Base-by-base conservation (phyloP, 108 stramenopile species). In the Cyclotella kingstonii region DNA sequence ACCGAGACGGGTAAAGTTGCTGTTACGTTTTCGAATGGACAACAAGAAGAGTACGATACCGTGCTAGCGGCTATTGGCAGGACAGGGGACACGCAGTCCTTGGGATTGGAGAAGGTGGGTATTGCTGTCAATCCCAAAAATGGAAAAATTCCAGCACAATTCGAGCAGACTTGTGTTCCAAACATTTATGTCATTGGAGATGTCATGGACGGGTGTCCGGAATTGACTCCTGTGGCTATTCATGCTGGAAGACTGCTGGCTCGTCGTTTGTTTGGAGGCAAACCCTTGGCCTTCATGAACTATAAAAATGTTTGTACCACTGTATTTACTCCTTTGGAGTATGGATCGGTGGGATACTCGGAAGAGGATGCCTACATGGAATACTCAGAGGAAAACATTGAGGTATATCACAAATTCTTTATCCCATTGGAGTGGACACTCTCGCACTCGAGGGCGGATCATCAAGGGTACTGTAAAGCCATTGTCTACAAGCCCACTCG, bases 111-210 rank as follows among this genome's bases (percentile, higher is more conserved):
- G 28, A 76, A 74, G 18, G 81, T 93, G 17, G 84, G 86, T 4
- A 78, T 96, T 31, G 52, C 71, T 23, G 68, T 81, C 21, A 93
- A 89, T 61, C 81, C 91, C 1, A 74, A 77, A 15, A 89, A 85
- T 44, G 70, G 80, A 10, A 94, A 95, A 74, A 91, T 99, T 49
- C 15, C 68, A 5, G 72, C 84, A 45, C 79, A 74, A 40, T 66
- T 83, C 52, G 97, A 98, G 64, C 97, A 98, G 64, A 91, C 95
- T 1, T 52, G 59, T 21, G 81, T 79, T 23, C 93, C 95, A 53
- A 94, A 97, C 54, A 81, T 99, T 34, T 99, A 96, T 61, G 97
- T 94, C n/a, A 87, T 98, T 36, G 99, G 99, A 15, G 97, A 98
- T 83, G 95, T 96, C 18, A 85, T 98, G 74, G 89, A 96, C 52